Base-by-base conservation (phyloP, 345 rosid species). In the Fremontodendron californicum region DNA sequence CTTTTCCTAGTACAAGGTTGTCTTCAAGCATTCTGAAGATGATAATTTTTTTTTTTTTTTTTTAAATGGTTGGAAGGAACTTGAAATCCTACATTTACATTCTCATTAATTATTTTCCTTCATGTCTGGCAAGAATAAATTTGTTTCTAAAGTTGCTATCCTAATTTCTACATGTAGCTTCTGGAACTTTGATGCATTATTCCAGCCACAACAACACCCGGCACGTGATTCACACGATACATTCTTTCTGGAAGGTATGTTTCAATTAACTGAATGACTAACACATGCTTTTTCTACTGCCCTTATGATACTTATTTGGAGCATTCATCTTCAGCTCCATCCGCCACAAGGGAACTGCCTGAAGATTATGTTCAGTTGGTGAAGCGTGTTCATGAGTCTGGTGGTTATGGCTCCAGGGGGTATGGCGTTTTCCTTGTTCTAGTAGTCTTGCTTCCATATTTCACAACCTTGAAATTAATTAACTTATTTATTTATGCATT, bases 141-240 rank as follows among this genome's bases (percentile, higher is more conserved):
- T 33, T 49, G 15, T 75, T 40, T 57, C 35, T 74, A 40, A 55
- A 40, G 15, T 42, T 29, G 21, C 23, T 58, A 8, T 37, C 12
- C n/a, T 52, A 5, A 19, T 46, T 69, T 82, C 40, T n/a, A 78
- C 72, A 55, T 84, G 76, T 87, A 93, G 99, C 88, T 95, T 95
- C 90, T 95, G 98, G 97, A 93, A 95, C 85, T 95, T 95, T 45
- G 99, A 95, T 88, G 97, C 92, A 64, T 79, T 95, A 58, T 93
- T 93, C 88, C 99, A 93, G 85, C 97, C 98, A 39, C 99, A 95
- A 78, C 98, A 95, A 77, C 99, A 95, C 83, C 99, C 99, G 75
- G 99, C 99, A 71, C 98, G 97, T 78, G 99, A 95, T 83, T 88
- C 99, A 64, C 99, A 95, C 75, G 98, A 93, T 82, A 96, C 97